Evolutionary conservation across 1,284 basidiomycete genomes (phyloP).

Genomic region (Tremellales sp.): DNA sequence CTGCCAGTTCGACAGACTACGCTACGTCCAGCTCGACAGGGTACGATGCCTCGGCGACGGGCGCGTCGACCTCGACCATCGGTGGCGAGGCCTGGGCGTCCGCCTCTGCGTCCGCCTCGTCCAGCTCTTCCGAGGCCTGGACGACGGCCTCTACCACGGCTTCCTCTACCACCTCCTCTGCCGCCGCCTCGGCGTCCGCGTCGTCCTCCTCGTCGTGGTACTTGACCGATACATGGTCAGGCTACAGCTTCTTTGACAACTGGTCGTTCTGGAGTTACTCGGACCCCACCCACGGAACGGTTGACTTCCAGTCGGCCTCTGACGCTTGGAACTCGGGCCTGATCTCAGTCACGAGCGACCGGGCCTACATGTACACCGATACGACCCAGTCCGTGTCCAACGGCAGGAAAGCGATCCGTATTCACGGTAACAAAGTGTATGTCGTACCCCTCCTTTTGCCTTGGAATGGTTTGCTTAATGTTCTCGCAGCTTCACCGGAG

Average conservation of each 20-base stretch:
- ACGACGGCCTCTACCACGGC: slow-evolving; percentile 11
- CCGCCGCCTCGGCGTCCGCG: slow-evolving; percentile 4
- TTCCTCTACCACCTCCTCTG: slow-evolving; percentile 5
- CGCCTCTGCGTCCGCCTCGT: slow-evolving; percentile 7
- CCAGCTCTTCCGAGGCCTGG: slow-evolving; percentile 12
- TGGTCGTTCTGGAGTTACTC: slow-evolving; percentile 68
- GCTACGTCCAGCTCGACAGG: slow-evolving; percentile 5
- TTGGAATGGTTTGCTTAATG: neutral
- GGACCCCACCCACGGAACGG: slow-evolving; percentile 76
- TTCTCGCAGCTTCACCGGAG: slow-evolving; percentile 54
- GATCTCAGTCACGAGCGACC: slow-evolving; percentile 57
- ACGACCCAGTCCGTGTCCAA: slow-evolving; percentile 65
- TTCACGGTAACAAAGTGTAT: slow-evolving; percentile 57
- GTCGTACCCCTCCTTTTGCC: neutral
- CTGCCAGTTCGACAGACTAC: slow-evolving; percentile 11
- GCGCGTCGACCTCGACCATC: slow-evolving; percentile 8
- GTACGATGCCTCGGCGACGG: slow-evolving; percentile 2
- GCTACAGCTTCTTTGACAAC: slow-evolving; percentile 64
- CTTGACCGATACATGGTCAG: slow-evolving; percentile 23
- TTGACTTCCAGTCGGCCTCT: slow-evolving; percentile 38
- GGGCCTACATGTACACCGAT: slow-evolving; percentile 78
- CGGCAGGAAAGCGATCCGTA: slow-evolving; percentile 69
- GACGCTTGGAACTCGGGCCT: slow-evolving; percentile 46
- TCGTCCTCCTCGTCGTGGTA: slow-evolving; percentile 5
- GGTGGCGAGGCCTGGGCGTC: slow-evolving; percentile 16